Percentiles rank a stretch among this genome's conserved stretches.
Evolutionary conservation across 2,329 filamentous ascomycete species (phyloP).

Genomic region (Hansfordia pulvinata): DNA sequence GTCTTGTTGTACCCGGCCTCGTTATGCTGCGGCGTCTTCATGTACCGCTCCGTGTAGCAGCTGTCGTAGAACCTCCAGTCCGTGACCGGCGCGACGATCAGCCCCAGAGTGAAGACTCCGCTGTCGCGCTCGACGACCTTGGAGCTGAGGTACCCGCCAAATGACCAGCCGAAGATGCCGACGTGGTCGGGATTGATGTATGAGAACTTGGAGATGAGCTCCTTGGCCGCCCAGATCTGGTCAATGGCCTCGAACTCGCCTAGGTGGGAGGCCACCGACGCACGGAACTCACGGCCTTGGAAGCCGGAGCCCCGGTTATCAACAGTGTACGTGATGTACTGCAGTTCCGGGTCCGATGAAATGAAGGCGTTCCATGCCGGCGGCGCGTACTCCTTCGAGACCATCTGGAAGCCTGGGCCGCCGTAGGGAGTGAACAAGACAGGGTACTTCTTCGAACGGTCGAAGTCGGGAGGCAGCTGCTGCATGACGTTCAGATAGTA

Average conservation of each 20-base stretch:
- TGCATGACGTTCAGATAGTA: slow-evolving; percentile 52
- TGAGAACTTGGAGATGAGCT: slow-evolving; percentile 31
- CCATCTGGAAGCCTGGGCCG: slow-evolving; percentile 49
- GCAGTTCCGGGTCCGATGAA: slow-evolving; percentile 51
- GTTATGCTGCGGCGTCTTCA: slow-evolving; percentile 48
- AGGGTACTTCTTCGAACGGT: slow-evolving; percentile 49
- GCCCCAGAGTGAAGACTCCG: slow-evolving; percentile 45
- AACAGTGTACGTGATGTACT: slow-evolving; percentile 54
- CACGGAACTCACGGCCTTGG: slow-evolving; percentile 50
- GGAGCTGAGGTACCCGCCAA: slow-evolving; percentile 50
- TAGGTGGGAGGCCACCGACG: slow-evolving; percentile 41
- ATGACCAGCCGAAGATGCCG: slow-evolving; percentile 58
- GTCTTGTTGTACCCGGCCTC: slow-evolving; percentile 44
- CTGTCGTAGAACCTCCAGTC: slow-evolving; percentile 62
- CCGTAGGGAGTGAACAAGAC: slow-evolving; percentile 56
- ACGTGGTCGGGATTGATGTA: slow-evolving; percentile 47
- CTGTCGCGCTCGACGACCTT: slow-evolving; percentile 53
- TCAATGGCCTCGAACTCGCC: slow-evolving; percentile 51
- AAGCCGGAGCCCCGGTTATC: slow-evolving; percentile 55
- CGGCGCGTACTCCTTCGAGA: slow-evolving; percentile 39
- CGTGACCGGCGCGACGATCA: slow-evolving; percentile 51
- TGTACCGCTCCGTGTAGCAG: slow-evolving; percentile 61
- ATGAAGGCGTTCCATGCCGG: slow-evolving; percentile 50
- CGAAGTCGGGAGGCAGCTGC: slow-evolving; percentile 50
- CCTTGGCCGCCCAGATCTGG: slow-evolving; percentile 52